Percentiles rank a stretch among this genome's conserved stretches.
phyloP scores from a whole-genome alignment of 2,329 filamentous ascomycete species.

The Fusarium anthophilum region DNA sequence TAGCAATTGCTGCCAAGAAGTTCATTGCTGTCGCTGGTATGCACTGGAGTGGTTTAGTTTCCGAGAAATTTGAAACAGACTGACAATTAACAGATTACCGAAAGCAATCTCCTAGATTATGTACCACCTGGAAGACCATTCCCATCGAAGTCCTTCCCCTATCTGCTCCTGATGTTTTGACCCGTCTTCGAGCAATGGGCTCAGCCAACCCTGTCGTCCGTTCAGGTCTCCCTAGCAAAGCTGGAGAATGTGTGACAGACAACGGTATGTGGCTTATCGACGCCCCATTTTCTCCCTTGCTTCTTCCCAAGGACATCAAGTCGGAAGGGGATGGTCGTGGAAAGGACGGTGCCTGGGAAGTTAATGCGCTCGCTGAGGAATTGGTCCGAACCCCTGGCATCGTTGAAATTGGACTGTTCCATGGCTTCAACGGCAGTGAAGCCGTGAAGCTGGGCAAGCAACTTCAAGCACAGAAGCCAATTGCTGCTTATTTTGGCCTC shows the following conservation, averaged over 20 bases:
- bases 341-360: conserved; percentile 75
- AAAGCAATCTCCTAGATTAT: conserved; percentile 82
- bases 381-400: conserved; percentile 88
- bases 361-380: conserved; percentile 74
- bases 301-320: conserved; percentile 66
- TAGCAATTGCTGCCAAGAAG: conserved; percentile 83
- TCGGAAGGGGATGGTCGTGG: conserved; percentile 61
- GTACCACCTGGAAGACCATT: conserved; percentile 81
- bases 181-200: conserved; percentile 77
- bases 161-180: conserved; percentile 79
- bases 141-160: conserved; percentile 94
- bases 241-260: conserved; percentile 75
- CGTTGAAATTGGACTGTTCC: conserved; percentile 91
- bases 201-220: conserved; percentile 76
- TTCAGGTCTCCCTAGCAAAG: conserved; percentile 77
- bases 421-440: conserved; percentile 80
- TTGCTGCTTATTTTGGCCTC: conserved; percentile 96
- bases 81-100: conserved; percentile 73
- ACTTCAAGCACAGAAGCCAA: conserved; percentile 84
- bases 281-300: conserved; percentile 82
- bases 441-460: conserved; percentile 61
- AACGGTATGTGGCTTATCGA: conserved; percentile 83
- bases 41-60: conserved; percentile 33
- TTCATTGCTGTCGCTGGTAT: conserved; percentile 87
- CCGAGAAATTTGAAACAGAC: neutral